Conservation (phyloP, 2,329 filamentous ascomycete genomes). For the Talaromyces sp. region DNA sequence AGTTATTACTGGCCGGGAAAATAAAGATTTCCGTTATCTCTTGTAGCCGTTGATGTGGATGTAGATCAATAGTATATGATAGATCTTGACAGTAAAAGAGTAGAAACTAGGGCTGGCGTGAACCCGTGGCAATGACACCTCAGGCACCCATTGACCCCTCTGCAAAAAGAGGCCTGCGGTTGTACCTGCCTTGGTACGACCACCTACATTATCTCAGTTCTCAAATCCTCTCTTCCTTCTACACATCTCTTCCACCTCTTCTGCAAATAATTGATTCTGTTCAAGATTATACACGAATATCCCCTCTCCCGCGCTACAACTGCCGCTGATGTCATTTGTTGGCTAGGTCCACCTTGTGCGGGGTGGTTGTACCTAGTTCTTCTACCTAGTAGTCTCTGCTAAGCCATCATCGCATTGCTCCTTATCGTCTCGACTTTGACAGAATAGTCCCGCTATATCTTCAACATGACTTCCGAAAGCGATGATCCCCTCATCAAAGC, state of each 20-base stretch:
- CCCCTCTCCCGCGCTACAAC: background rate
- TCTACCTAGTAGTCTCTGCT: background rate
- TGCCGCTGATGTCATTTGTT: slow-evolving; percentile 2
- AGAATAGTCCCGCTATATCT: slow-evolving; percentile 1
- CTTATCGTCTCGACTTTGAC: background rate
- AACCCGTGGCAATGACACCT: background rate
- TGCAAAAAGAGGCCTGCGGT: background rate
- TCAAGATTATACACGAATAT: background rate
- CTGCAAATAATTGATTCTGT: background rate
- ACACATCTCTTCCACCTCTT: background rate
- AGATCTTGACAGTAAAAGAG: background rate
- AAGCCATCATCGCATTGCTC: background rate
- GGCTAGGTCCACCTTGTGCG: background rate
- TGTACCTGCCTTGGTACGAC: background rate
- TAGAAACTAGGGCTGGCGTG: background rate
- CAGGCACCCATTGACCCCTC: background rate
- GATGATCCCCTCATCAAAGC: slow-evolving; percentile 57
- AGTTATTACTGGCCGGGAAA: background rate
- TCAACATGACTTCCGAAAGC: slow-evolving; percentile 32
- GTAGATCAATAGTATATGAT: background rate
- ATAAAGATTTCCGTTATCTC: background rate
- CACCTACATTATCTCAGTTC: background rate
- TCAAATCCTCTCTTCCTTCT: background rate
- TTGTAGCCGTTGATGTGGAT: background rate
- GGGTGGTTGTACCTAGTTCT: background rate